Evolutionary conservation across 2,329 filamentous ascomycete species (phyloP).

Genomic region (Fusarium kyushuense): DNA sequence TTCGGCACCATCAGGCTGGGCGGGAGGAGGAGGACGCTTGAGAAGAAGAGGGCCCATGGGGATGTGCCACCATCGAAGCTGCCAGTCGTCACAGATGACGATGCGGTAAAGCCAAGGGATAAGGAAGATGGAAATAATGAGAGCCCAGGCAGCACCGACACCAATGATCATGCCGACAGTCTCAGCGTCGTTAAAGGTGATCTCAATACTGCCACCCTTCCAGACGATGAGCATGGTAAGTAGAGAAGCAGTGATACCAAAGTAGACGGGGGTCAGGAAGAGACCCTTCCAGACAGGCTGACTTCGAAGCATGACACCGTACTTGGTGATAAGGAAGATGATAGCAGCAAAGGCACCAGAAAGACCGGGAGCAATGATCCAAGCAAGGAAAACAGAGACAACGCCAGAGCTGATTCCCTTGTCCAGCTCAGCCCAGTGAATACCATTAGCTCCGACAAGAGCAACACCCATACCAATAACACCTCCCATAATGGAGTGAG

Average conservation of each 20-base stretch:
- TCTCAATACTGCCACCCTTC: constrained; percentile 61
- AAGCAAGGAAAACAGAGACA: constrained; percentile 70
- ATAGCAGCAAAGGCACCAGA: constrained; percentile 66
- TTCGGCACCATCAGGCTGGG: constrained; percentile 76
- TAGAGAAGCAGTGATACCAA: constrained; percentile 66
- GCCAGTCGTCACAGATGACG: constrained; percentile 71
- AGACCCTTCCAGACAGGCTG: constrained; percentile 68
- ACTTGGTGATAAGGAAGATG: constrained; percentile 69
- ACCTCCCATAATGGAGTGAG: constrained; percentile 71
- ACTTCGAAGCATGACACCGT: constrained; percentile 66
- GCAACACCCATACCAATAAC: constrained; percentile 72
- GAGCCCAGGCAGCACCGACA: constrained; percentile 62
- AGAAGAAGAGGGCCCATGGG: constrained; percentile 66
- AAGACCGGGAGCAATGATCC: constrained; percentile 70
- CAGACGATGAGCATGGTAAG: constrained; percentile 72
- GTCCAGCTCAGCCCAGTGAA: constrained; percentile 66
- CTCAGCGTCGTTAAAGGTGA: constrained; percentile 56
- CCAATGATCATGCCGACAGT: constrained; percentile 67
- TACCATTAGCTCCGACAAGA: constrained; percentile 61
- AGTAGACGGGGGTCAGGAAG: constrained; percentile 66
- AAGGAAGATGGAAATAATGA: constrained; percentile 65
- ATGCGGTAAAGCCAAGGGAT: constrained; percentile 70
- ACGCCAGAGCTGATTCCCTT: constrained; percentile 55
- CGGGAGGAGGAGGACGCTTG: constrained; percentile 55
- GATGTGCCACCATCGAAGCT: constrained; percentile 68